Conservation (phyloP, 2,329 filamentous ascomycete genomes). For the Xylaria sp. region DNA sequence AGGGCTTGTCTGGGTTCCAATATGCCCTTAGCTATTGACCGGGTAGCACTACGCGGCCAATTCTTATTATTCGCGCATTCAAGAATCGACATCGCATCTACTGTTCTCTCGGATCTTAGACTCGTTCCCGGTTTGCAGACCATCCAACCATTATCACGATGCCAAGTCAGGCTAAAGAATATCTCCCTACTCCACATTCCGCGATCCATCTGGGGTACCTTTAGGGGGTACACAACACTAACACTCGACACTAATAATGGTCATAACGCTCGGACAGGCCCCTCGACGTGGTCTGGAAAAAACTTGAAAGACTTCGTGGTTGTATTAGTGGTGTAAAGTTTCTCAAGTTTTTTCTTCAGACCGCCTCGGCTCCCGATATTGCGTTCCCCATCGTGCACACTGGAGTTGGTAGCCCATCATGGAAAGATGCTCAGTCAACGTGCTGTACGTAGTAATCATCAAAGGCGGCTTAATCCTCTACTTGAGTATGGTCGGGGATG, state of each 20-base stretch:
- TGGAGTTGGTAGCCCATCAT: not conserved
- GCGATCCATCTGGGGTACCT: not conserved
- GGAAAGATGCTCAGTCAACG: not conserved
- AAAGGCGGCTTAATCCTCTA: not conserved
- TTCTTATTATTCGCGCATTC: not conserved
- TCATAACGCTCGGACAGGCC: not conserved
- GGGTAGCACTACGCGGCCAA: not conserved
- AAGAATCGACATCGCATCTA: conserved; percentile 7
- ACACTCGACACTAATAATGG: too few relatives aligned
- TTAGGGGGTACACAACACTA: not conserved
- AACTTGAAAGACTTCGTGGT: too few relatives aligned
- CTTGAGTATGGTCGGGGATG: not conserved
- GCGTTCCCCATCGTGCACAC: not conserved
- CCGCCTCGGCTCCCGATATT: too few relatives aligned
- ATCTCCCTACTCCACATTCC: conserved; percentile 3
- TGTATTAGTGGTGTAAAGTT: too few relatives aligned
- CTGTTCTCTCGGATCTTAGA: not conserved
- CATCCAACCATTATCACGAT: not conserved
- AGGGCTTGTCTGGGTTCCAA: conserved; percentile 8
- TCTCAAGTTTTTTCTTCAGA: too few relatives aligned
- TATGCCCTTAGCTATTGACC: not conserved
- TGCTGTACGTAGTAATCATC: conserved; percentile 9
- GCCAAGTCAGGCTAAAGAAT: conserved; percentile 1
- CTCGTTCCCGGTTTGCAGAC: not conserved
- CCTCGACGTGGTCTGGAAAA: too few relatives aligned